Base-by-base conservation (phyloP, 441 rosid species). In the Breynia disticha region DNA sequence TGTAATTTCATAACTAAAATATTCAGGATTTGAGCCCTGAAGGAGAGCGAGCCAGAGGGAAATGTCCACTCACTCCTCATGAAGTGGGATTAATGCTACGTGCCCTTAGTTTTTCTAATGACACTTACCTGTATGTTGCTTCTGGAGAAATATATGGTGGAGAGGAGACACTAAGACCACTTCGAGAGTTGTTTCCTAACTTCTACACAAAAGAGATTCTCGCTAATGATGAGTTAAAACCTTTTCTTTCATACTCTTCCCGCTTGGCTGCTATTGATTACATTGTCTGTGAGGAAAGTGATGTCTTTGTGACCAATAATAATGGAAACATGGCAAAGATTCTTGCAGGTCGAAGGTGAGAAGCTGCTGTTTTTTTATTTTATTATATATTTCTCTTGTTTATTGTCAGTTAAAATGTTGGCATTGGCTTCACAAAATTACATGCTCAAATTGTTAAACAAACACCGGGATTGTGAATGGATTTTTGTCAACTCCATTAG, bases 261-360 rank as follows among this genome's bases (percentile, higher is more conserved):
- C 91, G 82, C 63, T 87, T 87, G 63, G 97, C 99, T 15, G 96
- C 96, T 50, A 72, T 87, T 19, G 99, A 93, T 74, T 89, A 83
- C 80, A 84, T 85, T 35, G 95, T 78, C 50, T 86, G 89, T 54
- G 97, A 93, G 32, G 90, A 89, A 66, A 93, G 99, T 51, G 96
- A 93, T 22, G 96, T 86, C 62, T 93, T 86, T 67, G 81, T 86
- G 74, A 80, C 99, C 21, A 93, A 89, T 46, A 93, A 93, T 53
- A 93, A 93, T 52, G 99, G 97, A 71, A 93, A 93, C 57, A 93
- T 93, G 99, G 99, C 97, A 62, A 89, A 85, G 78, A 86, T 87
- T 72, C 96, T 93, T 59, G 93, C 99, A 2, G 99, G 99, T 56
- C 76, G 90, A 78, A 93, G 99, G 99, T 93, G 67, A 86, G 41